A percentile compares a stretch with the other conserved stretches of the same genome.
phyloP scores from a whole-genome alignment of 2,329 filamentous ascomycete species.

The Nemania bipapillata region DNA sequence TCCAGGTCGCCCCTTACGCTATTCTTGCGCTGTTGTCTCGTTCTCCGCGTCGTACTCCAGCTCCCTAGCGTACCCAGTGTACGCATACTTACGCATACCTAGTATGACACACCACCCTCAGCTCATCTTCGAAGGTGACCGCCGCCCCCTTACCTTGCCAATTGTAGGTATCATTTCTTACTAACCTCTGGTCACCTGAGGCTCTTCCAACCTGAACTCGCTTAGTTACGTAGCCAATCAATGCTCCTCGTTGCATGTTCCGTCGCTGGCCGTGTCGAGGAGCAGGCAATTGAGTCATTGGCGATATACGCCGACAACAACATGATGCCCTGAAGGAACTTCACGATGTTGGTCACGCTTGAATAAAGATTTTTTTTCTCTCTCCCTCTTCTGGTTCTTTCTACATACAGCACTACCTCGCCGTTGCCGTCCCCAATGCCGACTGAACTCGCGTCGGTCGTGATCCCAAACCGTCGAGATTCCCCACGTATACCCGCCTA shows the following conservation, averaged over 20 bases:
- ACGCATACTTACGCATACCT: not conserved
- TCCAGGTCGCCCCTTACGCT: conserved; percentile 11
- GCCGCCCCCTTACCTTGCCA: not conserved
- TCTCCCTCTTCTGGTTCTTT: not conserved
- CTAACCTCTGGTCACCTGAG: conserved; percentile 27
- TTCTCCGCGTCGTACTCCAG: conserved; percentile 15
- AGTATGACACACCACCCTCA: conserved; percentile 27
- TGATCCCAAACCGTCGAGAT: conserved; percentile 1
- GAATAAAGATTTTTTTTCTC: conserved; percentile 11
- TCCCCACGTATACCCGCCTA: not conserved
- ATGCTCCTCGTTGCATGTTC: not conserved
- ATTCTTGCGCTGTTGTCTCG: conserved; percentile 6
- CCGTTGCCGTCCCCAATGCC: not conserved
- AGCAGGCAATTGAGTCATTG: conserved; percentile 1
- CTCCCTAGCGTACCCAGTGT: not conserved
- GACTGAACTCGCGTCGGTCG: not conserved
- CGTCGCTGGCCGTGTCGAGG: conserved; percentile 1
- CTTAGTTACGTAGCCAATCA: conserved; percentile 30
- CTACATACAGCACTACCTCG: not conserved
- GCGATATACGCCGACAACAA: not conserved
- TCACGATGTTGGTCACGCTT: conserved; percentile 15
- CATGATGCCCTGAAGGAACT: not conserved
- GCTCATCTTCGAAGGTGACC: conserved; percentile 22
- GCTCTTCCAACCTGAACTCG: conserved; percentile 18
- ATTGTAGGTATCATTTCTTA: not conserved